Conservation (phyloP, 2,329 filamentous ascomycete species). For the Colletotrichum sublineola region DNA sequence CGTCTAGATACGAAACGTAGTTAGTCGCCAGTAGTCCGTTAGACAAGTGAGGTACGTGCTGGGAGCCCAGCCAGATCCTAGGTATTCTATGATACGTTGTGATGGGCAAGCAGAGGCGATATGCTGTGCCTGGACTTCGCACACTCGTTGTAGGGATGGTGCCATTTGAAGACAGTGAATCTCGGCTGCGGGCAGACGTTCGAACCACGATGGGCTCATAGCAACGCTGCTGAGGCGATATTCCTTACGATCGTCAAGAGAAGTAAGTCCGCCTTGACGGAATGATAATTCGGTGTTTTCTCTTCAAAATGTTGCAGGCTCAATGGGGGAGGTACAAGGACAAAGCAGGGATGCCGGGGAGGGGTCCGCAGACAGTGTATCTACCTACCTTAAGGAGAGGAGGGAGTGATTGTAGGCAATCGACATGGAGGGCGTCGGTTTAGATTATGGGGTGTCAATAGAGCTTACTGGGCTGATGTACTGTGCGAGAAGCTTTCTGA, state of each 20-base stretch:
- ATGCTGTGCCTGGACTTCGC: not conserved
- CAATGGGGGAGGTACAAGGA: conserved; percentile 18
- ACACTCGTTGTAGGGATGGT: conserved; percentile 9
- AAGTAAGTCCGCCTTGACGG: not conserved
- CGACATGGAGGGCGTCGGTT: conserved; percentile 2
- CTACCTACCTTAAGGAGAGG: not conserved
- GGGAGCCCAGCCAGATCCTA: not conserved
- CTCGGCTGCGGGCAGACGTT: conserved; percentile 12
- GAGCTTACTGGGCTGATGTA: not conserved
- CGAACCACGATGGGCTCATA: not conserved
- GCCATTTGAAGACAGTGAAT: conserved; percentile 19
- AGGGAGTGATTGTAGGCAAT: conserved; percentile 31
- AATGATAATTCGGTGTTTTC: not conserved
- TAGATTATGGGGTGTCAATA: not conserved
- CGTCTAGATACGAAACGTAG: conserved; percentile 17
- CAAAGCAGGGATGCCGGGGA: not conserved
- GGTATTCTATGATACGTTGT: not conserved
- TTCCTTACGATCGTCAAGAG: not conserved
- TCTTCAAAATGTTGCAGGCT: conserved; percentile 8
- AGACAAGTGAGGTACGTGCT: not conserved
- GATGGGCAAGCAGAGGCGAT: not conserved
- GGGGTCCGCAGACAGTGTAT: not conserved
- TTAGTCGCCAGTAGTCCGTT: not conserved
- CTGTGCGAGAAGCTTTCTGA: not conserved
- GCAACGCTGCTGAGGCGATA: not conserved